Base-by-base conservation (phyloP, 129 eudicot genomes). In the Centrapalus pauciflorus region DNA sequence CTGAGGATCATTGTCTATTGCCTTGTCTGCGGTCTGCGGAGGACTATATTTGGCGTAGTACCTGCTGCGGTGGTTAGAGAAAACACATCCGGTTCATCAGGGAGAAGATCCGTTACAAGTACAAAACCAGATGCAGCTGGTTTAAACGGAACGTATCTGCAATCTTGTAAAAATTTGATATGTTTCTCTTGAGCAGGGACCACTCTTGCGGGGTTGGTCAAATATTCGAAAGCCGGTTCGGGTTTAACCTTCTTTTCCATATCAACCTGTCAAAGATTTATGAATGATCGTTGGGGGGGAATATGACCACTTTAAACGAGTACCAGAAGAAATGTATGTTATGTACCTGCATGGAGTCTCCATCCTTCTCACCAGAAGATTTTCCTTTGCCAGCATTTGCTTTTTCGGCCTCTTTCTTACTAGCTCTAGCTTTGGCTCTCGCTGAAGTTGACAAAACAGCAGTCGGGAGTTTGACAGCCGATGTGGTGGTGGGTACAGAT, bases 391-490 rank as follows among this genome's bases (percentile, higher is more conserved):
- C 95, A 5, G 87, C 80, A 27, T 57, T 80, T 35, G 84, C 91
- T 71, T 85, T 93, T 77, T 88, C 99, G 0, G 92, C 92, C 73
- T 93, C 99, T 72, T 93, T 93, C 83, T 93, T 93, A 61, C 54
- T 79, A 24, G 96, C 99, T 77, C 96, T 82, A 29, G 96, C 86
- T 67, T 93, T 93, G 55, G 99, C 96, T 76, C 81, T 84, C 23
- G 80, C 99, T 41, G 99, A 89, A 0, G 93, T 93, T 54, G 99
- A 93, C 74, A 93, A 73, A 61, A 89, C 89, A 5, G 96, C 96
- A 4, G 99, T 82, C 24, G 99, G 99, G 55, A 93, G 90, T 75
- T 93, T 93, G 66, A 82, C 99, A 2, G 93, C 83, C 25, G 96
- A 93, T 16, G 95, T 71, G 45, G 96, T 62, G 41, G 99, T 80